A percentile compares a stretch with the other conserved stretches of the same genome.
phyloP scores from a whole-genome alignment of 306 rosid species.

The Phaseolus lunatus region DNA sequence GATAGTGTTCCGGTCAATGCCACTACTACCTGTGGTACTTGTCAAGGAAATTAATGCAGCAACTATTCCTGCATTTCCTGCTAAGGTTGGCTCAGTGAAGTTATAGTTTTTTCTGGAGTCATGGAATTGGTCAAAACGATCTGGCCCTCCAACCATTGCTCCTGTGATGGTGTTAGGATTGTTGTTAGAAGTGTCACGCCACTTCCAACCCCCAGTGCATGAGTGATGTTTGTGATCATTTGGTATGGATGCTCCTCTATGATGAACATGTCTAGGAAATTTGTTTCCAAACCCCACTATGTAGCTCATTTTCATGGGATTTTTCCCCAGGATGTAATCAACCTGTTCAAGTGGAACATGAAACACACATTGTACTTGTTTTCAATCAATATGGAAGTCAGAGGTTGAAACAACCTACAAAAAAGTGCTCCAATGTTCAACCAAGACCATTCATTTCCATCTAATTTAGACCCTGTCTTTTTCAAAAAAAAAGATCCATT shows the following conservation, averaged over 20 bases:
- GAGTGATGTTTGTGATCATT: conserved; percentile 54
- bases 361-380: not conserved
- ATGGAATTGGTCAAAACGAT: conserved; percentile 55
- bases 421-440: not conserved
- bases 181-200: conserved; percentile 50
- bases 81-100: conserved; percentile 66
- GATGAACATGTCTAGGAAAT: conserved; percentile 65
- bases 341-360: conserved; percentile 45
- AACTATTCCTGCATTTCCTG: conserved; percentile 76
- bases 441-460: not conserved
- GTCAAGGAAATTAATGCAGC: conserved; percentile 73
- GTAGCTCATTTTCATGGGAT: conserved; percentile 76
- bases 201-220: conserved; percentile 62
- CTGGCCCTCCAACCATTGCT: conserved; percentile 82
- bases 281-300: conserved; percentile 66
- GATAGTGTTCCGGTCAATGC: conserved; percentile 64
- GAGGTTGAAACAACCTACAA: not conserved
- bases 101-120: conserved; percentile 53
- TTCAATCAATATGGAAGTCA: not conserved
- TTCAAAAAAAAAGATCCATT: too few species aligned
- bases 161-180: conserved; percentile 67
- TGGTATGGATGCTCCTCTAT: conserved; percentile 68
- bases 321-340: conserved; percentile 72
- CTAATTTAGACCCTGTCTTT: not conserved
- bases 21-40: conserved; percentile 43